Evolutionary conservation across 495 filamentous ascomycete genomes (phyloP).

Genomic region (Penicillium crystallinum): DNA sequence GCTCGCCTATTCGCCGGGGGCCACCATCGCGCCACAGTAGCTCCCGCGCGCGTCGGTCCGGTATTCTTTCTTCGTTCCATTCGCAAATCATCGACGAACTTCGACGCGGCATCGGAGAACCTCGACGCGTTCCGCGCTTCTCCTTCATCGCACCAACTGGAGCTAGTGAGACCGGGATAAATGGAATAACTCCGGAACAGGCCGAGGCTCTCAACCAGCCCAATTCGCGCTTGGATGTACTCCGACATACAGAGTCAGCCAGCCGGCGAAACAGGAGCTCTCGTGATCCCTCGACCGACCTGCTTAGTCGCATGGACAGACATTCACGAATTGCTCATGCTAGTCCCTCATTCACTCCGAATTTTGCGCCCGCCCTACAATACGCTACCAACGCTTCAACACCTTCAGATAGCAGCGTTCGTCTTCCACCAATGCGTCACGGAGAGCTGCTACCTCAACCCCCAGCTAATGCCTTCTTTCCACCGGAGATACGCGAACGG

Average conservation of each 20-base stretch:
- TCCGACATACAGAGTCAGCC: conserved; percentile 27
- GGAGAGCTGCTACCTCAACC: conserved; percentile 10
- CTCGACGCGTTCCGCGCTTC: neutral
- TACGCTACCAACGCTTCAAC: conserved; percentile 25
- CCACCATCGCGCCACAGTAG: conserved; percentile 23
- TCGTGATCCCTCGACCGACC: conserved; percentile 24
- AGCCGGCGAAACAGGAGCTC: conserved; percentile 30
- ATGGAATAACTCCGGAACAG: conserved; percentile 31
- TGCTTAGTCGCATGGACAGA: conserved; percentile 19
- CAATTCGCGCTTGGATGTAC: conserved; percentile 14
- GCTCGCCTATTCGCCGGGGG: conserved; percentile 64
- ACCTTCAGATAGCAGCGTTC: conserved; percentile 16
- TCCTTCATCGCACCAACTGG: conserved; percentile 30
- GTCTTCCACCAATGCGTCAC: conserved; percentile 23
- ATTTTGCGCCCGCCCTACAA: conserved; percentile 43
- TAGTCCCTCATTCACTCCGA: conserved; percentile 33
- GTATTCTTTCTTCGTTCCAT: conserved; percentile 29
- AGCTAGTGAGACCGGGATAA: conserved; percentile 27
- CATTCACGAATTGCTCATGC: neutral
- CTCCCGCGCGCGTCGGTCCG: conserved; percentile 29
- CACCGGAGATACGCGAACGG: conserved; percentile 14
- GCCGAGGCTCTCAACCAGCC: conserved; percentile 21
- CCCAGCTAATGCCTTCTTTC: neutral
- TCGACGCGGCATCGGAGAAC: conserved; percentile 31
- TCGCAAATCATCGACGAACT: conserved; percentile 44